Evolutionary conservation across 768 basidiomycete genomes (phyloP).

Genomic region (Scleroderma bovista): DNA sequence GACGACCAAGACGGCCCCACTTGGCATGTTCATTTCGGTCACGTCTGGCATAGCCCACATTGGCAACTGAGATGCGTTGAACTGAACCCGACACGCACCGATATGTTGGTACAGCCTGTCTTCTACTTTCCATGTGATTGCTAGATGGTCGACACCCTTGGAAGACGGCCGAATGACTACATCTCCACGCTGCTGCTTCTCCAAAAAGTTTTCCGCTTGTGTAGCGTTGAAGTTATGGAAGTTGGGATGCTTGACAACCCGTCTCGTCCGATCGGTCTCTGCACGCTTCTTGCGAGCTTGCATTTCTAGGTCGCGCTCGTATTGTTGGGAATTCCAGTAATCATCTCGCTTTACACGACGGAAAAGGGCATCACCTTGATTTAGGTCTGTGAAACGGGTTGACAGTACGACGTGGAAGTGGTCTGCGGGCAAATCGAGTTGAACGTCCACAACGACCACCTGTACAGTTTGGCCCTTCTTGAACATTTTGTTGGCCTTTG

Average conservation of each 20-base stretch:
- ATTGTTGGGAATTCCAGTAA: constrained; percentile 59
- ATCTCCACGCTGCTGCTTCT: constrained; percentile 89
- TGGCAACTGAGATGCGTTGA: constrained; percentile 3
- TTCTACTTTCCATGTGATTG: constrained; percentile 99
- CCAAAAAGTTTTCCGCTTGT: constrained; percentile 86
- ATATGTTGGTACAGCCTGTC: constrained; percentile 95
- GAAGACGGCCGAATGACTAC: constrained; percentile 96
- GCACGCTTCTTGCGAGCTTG: constrained; percentile 79
- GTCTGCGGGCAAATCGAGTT: constrained; percentile 54
- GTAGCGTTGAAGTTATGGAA: constrained; percentile 92
- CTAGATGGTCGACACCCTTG: constrained; percentile 87
- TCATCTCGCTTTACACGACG: constrained; percentile 56
- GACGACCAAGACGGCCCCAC: constrained; percentile 62
- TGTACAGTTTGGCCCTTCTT: constrained; percentile 77
- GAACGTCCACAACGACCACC: constrained; percentile 71
- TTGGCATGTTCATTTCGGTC: constrained; percentile 72
- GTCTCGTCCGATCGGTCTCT: constrained; percentile 69
- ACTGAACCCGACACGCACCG: constrained; percentile 44
- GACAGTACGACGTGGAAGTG: constrained; percentile 72
- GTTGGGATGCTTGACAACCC: constrained; percentile 96
- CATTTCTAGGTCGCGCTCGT: constrained; percentile 65
- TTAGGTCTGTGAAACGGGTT: constrained; percentile 55
- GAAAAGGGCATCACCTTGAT: constrained; percentile 56
- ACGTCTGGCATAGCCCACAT: constrained; percentile 48
- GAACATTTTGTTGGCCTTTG: constrained; percentile 43